Evolutionary conservation across 2,329 filamentous ascomycete species (phyloP), one percentile per base, ranked within the genome.

Genomic region (Cercospora nicotianae): DNA sequence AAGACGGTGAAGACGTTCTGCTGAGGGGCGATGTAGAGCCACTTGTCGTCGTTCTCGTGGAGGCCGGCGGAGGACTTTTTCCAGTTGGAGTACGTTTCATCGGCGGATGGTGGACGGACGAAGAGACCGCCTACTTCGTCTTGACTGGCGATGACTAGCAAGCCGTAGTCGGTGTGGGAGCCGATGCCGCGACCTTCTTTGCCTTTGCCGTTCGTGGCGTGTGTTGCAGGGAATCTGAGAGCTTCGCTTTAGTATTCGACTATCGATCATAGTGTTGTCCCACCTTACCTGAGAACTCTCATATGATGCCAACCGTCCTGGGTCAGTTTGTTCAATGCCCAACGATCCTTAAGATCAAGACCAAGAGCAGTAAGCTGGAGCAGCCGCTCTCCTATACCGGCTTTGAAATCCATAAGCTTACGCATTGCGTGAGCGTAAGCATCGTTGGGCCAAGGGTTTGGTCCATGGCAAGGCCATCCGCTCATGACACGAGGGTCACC

Each of bases 121-220:
- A 67, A 69, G 8, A 69, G 60, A 1, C 67, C 67, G 28, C 67
- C 67, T 2, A 69, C 67, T 28, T 69, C 67, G 26, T 69, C 67
- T 45, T 69, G 67, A 8, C 58, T 59, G 8, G 67, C 67, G 20
- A 69, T 67, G 9, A 69, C 67, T 3, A 69, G 64, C 3, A 69
- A 28, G n/a, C 64, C 67, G 20, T 69, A 69, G 30, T 69, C 67
- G 10, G 67, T 69, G 42, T 69, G 67, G 3, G 58, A 59, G 18
- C 67, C 67, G 18, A 69, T 69, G 8, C 67, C 67, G 9, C 67
- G 59, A 1, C 67, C 66, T 18, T 58, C 63, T 63, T 68, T 68
- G 5, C 66, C 66, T 65, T 65, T 68, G 18, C 58, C 66, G 20
- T 68, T 68, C 4, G 66, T 65, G 12, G 33, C 30, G 16, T 59